A percentile compares a stretch with the other conserved stretches of the same genome.
These are phyloP conservation scores for Aspergillus brunneoviolaceus DNA, from an alignment of 2,329 filamentous ascomycete genomes.

Conservation along the genomic window DNA sequence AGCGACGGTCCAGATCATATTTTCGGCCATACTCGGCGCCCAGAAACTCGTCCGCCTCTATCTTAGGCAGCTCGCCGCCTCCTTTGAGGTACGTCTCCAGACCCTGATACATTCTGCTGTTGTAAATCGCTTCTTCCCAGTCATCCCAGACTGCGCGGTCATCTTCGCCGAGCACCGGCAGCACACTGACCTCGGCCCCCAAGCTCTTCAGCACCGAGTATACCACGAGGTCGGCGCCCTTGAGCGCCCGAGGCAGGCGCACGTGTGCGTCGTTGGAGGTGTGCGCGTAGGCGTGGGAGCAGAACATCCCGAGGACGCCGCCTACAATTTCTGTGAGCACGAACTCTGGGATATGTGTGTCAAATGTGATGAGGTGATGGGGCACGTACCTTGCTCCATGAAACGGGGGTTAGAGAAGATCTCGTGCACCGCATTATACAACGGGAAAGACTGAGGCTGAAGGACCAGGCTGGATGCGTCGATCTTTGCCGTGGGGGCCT, in stretches of 20 bases:
- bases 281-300: slow-evolving; percentile 51
- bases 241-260: slow-evolving; percentile 41
- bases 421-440: slow-evolving; percentile 36
- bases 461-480: slow-evolving; percentile 19
- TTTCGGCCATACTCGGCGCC: no score
- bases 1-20: not conserved
- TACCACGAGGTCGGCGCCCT: slow-evolving; percentile 49
- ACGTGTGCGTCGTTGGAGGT: slow-evolving; percentile 21
- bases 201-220: slow-evolving; percentile 40
- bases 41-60: no score
- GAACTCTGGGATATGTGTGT: no score
- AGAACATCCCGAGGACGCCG: slow-evolving; percentile 47
- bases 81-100: no score
- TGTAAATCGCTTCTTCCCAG: no score
- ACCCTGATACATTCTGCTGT: no score
- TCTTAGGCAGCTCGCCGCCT: no score
- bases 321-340: slow-evolving; percentile 29
- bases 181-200: slow-evolving; percentile 30
- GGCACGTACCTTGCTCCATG: slow-evolving; percentile 34
- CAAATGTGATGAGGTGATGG: no score
- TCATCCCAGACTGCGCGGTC: not conserved
- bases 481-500: slow-evolving; percentile 30
- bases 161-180: slow-evolving; percentile 26
- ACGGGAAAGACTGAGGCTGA: slow-evolving; percentile 34
- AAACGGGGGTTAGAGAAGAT: slow-evolving; percentile 37